phyloP scores from a whole-genome alignment of 768 basidiomycete genomes.

The Amanita jacksonii region DNA sequence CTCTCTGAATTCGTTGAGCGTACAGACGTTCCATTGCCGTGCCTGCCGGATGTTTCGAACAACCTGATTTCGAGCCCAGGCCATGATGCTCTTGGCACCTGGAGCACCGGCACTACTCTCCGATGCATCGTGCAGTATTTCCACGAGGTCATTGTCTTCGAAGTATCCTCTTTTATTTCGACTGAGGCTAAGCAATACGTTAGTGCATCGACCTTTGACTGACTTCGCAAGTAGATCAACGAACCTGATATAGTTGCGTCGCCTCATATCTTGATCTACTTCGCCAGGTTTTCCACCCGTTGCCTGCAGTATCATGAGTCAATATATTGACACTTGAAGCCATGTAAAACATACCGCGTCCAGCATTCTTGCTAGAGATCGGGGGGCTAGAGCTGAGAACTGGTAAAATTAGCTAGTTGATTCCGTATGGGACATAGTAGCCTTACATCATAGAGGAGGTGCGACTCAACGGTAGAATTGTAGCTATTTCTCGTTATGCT shows the following conservation, averaged over 20 bases:
- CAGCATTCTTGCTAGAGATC: background rate
- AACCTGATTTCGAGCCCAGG: slow-evolving; percentile 7
- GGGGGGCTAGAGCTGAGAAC: background rate
- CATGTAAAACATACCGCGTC: background rate
- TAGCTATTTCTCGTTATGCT: slow-evolving; percentile 11
- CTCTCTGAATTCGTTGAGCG: slow-evolving; percentile 16
- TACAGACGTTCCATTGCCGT: slow-evolving; percentile 10
- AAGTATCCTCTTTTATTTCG: slow-evolving; percentile 13
- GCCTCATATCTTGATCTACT: slow-evolving; percentile 9
- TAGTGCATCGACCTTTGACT: no score
- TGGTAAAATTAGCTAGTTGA: background rate
- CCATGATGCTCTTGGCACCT: background rate
- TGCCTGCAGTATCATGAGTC: background rate
- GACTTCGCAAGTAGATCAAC: background rate
- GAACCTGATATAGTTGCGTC: slow-evolving; percentile 11
- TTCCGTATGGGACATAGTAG: background rate
- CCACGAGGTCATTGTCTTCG: slow-evolving; percentile 15
- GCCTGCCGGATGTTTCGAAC: slow-evolving; percentile 11
- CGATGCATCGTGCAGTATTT: slow-evolving; percentile 16
- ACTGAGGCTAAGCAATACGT: background rate
- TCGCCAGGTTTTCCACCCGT: no score
- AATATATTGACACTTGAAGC: background rate
- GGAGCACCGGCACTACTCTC: slow-evolving; percentile 10
- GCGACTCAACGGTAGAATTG: slow-evolving; percentile 12
- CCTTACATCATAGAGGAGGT: slow-evolving; percentile 14